phyloP scores from a whole-genome alignment of 1,284 basidiomycete species.

The Pisolithus thermaeus region DNA sequence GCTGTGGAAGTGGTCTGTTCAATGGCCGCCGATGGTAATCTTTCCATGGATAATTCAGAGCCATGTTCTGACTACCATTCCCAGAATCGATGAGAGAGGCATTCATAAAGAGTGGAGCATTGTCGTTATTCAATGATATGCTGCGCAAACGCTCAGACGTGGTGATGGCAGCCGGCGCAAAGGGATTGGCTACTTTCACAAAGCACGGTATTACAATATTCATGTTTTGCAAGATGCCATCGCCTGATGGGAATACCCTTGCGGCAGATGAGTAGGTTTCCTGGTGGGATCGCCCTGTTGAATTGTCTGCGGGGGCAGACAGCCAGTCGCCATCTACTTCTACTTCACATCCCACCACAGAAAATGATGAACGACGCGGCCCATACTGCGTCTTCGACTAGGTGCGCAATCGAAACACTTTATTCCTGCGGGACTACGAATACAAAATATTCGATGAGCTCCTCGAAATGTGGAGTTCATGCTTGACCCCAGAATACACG shows the following conservation, averaged over 20 bases:
- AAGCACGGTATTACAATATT: slow-evolving; percentile 11
- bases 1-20: slow-evolving; percentile 22
- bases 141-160: slow-evolving; percentile 10
- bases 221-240: too few relatives aligned
- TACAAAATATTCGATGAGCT: too few relatives aligned
- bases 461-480: too few relatives aligned
- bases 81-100: slow-evolving; percentile 16
- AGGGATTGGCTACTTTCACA: slow-evolving; percentile 15
- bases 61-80: not conserved
- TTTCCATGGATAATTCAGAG: not conserved
- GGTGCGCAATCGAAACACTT: too few relatives aligned
- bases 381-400: too few relatives aligned
- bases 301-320: too few relatives aligned
- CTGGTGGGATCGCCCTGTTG: too few relatives aligned
- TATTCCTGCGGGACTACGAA: too few relatives aligned
- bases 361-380: too few relatives aligned
- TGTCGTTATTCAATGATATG: slow-evolving; percentile 18
- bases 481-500: too few relatives aligned
- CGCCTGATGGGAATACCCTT: not conserved
- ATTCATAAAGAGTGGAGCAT: slow-evolving; percentile 14
- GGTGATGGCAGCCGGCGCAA: slow-evolving; percentile 10
- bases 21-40: slow-evolving; percentile 21
- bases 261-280: slow-evolving; percentile 5
- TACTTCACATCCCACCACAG: too few relatives aligned
- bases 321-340: not conserved